These are phyloP conservation scores for Amanita rimosa DNA, from an alignment of 768 basidiomycete species.

Conservation along the genomic window DNA sequence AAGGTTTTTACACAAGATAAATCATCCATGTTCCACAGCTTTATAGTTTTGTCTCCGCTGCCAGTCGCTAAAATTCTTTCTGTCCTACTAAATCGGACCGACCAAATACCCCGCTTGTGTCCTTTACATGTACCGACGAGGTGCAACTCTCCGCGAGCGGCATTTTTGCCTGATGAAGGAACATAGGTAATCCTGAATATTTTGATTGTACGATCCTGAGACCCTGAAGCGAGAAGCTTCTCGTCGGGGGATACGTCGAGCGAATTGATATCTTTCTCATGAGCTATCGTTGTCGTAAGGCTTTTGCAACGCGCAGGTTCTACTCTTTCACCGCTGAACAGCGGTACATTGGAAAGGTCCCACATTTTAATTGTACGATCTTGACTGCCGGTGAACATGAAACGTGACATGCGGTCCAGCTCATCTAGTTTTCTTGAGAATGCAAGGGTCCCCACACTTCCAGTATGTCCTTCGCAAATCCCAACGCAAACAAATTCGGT, in stretches of 20 bases:
- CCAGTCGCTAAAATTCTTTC: constrained; percentile 86
- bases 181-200: constrained; percentile 67
- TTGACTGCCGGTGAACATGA: constrained; percentile 93
- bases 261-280: constrained; percentile 98
- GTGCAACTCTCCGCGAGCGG: constrained; percentile 58
- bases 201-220: constrained; percentile 93
- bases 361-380: constrained; percentile 98
- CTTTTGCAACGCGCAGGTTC: constrained; percentile 50
- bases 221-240: constrained; percentile 80
- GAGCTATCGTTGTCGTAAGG: constrained; percentile 78
- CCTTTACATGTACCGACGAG: constrained; percentile 86
- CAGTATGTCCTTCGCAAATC: constrained; percentile 87
- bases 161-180: constrained; percentile 23
- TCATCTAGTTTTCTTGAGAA: constrained; percentile 47
- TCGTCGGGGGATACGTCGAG: constrained; percentile 90
- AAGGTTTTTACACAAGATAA: constrained; percentile 93
- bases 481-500: constrained; percentile 69
- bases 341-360: constrained; percentile 56
- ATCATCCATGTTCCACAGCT: constrained; percentile 90
- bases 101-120: constrained; percentile 96
- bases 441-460: constrained; percentile 85
- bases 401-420: constrained; percentile 28
- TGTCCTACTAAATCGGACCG: constrained; percentile 74
- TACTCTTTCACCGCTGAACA: constrained; percentile 11
- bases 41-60: constrained; percentile 91